Evolutionary conservation across 805 yeast species (phyloP), one percentile per base, ranked within the genome.

Genomic region (Nakazawaea holstii): DNA sequence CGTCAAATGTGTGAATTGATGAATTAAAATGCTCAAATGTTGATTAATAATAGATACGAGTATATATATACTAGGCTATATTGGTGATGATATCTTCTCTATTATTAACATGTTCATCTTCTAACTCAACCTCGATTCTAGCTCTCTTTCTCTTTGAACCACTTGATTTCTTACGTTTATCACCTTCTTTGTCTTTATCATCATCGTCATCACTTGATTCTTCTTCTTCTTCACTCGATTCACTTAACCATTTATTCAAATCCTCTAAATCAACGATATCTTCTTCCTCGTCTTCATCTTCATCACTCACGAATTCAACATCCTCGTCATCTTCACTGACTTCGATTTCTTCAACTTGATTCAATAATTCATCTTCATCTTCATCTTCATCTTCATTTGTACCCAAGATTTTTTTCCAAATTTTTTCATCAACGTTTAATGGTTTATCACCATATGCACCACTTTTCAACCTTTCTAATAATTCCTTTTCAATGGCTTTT

Each of bases 401-500:
- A 51, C 91, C 90, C 70, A 94, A 77, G 26, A 94, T 95, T 70
- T 83, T 87, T 76, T 85, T 84, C 99, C 99, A 94, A 51, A 94
- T 81, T 69, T 84, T 83, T 60, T 92, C 97, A 59, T 94, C 98
- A 35, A 94, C 99, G 60, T 94, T 94, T 61, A 94, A 74, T 49
- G 99, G 99, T 66, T 91, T 88, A 62, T 92, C 98, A 55, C 99
- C 99, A 64, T 94, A 94, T 3, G 98, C 98, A 53, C 99, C 99
- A 60, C 92, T 82, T 80, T 94, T 94, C 60, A 94, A 79, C 67
- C 99, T 82, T 47, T 91, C 97, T 60, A 94, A 74, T 54, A 94
- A 76, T 67, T 94, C 99, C 69, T 89, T 89, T 67, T 94, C 99
- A 57, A 94, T 94, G 13, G 96, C 90, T 69, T 88, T 89, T 65